Percentiles rank a stretch among this genome's conserved stretches.
Evolutionary conservation across 352 stramenopile species (phyloP).

Genomic region (Phytopythium boreale): DNA sequence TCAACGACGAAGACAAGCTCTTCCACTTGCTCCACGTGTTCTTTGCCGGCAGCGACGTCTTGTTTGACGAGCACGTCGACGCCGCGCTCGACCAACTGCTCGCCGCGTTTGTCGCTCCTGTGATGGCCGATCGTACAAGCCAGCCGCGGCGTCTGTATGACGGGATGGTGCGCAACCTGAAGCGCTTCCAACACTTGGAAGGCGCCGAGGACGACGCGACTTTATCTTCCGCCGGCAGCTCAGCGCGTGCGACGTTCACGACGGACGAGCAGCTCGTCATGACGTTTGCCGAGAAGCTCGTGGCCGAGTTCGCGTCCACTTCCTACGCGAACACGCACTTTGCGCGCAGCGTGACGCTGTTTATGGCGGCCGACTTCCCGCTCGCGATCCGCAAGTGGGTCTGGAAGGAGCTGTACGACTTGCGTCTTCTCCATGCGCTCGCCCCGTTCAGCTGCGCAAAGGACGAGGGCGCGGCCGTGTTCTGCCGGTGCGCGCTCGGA

Average conservation of each 20-base stretch:
- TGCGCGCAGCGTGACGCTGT: constrained; percentile 57
- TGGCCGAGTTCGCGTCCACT: constrained; percentile 61
- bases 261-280: constrained; percentile 52
- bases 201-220: constrained; percentile 9
- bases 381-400: constrained; percentile 53
- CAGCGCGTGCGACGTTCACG: constrained; percentile 20
- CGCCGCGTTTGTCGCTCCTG: constrained; percentile 33
- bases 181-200: constrained; percentile 46
- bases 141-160: constrained; percentile 29
- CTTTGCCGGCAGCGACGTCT: constrained; percentile 63
- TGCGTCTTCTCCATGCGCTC: constrained; percentile 49
- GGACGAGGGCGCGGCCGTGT: constrained; percentile 16
- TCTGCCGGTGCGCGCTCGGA: constrained; percentile 30
- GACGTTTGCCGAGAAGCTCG: constrained; percentile 64
- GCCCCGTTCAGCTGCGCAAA: constrained; percentile 27
- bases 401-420: constrained; percentile 66
- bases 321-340: constrained; percentile 72
- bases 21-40: constrained; percentile 77
- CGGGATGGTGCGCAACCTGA: constrained; percentile 46
- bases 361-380: constrained; percentile 57
- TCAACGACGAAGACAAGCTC: constrained; percentile 63
- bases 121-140: constrained; percentile 12
- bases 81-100: constrained; percentile 46
- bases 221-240: constrained; percentile 1
- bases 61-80: constrained; percentile 69